Conservation (phyloP, 2,329 filamentous ascomycete species). For the Aspergillus sp. region DNA sequence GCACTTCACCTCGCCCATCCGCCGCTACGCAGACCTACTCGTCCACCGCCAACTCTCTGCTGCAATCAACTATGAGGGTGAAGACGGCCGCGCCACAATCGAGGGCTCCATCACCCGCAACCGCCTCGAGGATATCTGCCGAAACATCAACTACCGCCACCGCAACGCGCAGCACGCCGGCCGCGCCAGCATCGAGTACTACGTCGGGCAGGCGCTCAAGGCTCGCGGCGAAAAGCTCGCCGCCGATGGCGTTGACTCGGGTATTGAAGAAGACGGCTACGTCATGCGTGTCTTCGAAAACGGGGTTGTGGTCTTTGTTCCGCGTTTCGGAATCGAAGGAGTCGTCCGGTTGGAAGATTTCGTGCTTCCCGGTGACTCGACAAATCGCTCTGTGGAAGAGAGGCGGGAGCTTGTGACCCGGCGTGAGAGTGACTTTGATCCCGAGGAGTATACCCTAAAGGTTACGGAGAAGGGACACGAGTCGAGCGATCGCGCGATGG, state of each 20-base stretch:
- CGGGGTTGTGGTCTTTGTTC: slow-evolving; percentile 95
- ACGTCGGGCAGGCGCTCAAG: slow-evolving; percentile 94
- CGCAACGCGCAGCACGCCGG: slow-evolving; percentile 96
- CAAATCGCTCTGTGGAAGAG: slow-evolving; percentile 36
- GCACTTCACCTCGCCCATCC: slow-evolving; percentile 96
- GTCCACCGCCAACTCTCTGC: slow-evolving; percentile 94
- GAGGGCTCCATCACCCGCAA: slow-evolving; percentile 78
- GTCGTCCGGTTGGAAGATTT: slow-evolving; percentile 86
- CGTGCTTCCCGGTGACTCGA: slow-evolving; percentile 64
- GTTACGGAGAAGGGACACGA: slow-evolving; percentile 57
- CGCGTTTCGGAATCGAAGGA: slow-evolving; percentile 92
- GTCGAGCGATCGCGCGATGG: slow-evolving; percentile 45
- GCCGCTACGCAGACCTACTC: slow-evolving; percentile 94
- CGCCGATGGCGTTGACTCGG: slow-evolving; percentile 38
- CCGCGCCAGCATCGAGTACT: slow-evolving; percentile 93
- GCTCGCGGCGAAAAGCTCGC: slow-evolving; percentile 60
- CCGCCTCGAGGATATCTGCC: slow-evolving; percentile 90
- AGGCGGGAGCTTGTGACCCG: slow-evolving; percentile 39
- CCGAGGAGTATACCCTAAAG: slow-evolving; percentile 78
- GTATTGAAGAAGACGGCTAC: slow-evolving; percentile 84
- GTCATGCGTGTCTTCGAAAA: slow-evolving; percentile 98
- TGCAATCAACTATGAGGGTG: slow-evolving; percentile 80
- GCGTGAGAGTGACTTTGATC: slow-evolving; percentile 81
- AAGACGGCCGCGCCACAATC: slow-evolving; percentile 68
- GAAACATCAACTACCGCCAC: slow-evolving; percentile 97